These are phyloP conservation scores for Cyberlindnera mississippiensis DNA, from an alignment of 805 yeast species.

Conservation along the genomic window DNA sequence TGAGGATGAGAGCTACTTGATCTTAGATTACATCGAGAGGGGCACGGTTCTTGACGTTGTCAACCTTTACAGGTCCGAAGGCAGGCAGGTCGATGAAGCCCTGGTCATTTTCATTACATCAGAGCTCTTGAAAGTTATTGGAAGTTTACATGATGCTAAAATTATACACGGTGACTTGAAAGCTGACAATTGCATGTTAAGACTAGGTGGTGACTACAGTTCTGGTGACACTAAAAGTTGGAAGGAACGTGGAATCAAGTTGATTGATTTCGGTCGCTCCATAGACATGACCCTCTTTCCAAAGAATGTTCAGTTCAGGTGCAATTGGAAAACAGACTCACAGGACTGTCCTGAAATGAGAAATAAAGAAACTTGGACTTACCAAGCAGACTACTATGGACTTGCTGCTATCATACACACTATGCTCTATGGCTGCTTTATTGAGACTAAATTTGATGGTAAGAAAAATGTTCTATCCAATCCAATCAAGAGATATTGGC, in stretches of 20 bases:
- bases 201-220: slow-evolving; percentile 34
- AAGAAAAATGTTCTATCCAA: slow-evolving; percentile 37
- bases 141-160: slow-evolving; percentile 56
- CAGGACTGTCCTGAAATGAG: slow-evolving; percentile 75
- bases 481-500: slow-evolving; percentile 72
- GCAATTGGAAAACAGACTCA: slow-evolving; percentile 57
- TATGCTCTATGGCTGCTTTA: slow-evolving; percentile 64
- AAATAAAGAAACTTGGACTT: slow-evolving; percentile 60
- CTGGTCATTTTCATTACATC: slow-evolving; percentile 59
- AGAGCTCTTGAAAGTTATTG: slow-evolving; percentile 58
- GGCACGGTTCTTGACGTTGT: slow-evolving; percentile 74
- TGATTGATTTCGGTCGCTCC: slow-evolving; percentile 82
- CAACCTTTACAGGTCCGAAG: slow-evolving; percentile 40
- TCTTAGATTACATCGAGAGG: slow-evolving; percentile 36
- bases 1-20: slow-evolving; percentile 25
- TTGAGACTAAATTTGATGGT: slow-evolving; percentile 38
- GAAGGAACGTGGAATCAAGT: slow-evolving; percentile 47
- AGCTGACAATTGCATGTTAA: slow-evolving; percentile 81
- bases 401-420: slow-evolving; percentile 71
- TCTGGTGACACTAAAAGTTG: slow-evolving; percentile 20
- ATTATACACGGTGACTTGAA: slow-evolving; percentile 83
- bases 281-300: slow-evolving; percentile 63
- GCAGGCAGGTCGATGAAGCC: slow-evolving; percentile 49
- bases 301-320: slow-evolving; percentile 46
- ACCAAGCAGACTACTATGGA: slow-evolving; percentile 81